These are phyloP conservation scores for Astrothelium subdiscretum DNA, from an alignment of 495 filamentous ascomycete genomes.

Conservation along the genomic window DNA sequence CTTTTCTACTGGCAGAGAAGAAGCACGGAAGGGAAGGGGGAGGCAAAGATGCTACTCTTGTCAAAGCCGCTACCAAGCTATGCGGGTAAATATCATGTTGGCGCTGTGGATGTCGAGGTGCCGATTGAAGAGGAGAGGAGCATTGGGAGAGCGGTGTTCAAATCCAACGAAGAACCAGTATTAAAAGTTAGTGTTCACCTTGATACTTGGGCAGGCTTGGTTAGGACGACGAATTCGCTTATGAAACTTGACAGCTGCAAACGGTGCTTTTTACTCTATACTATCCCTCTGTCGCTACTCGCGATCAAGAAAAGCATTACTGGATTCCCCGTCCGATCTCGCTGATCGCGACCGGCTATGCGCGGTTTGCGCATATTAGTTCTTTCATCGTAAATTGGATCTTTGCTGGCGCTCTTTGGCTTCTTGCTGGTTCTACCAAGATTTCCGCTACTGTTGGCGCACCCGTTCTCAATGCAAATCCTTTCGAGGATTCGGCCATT, in stretches of 20 bases:
- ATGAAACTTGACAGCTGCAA: constrained; percentile 21
- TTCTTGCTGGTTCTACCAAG: constrained; percentile 30
- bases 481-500: constrained; percentile 6
- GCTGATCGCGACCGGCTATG: constrained; percentile 39
- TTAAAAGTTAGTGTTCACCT: constrained; percentile 15
- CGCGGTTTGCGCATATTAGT: constrained; percentile 33
- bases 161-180: constrained; percentile 24
- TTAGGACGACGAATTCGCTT: neutral
- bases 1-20: neutral
- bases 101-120: constrained; percentile 36
- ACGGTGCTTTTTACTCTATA: constrained; percentile 40
- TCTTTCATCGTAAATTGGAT: constrained; percentile 31
- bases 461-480: constrained; percentile 26
- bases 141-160: constrained; percentile 30
- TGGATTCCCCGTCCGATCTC: constrained; percentile 41
- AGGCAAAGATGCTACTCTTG: constrained; percentile 26
- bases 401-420: constrained; percentile 26
- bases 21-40: neutral
- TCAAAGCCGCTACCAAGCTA: constrained; percentile 35
- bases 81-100: constrained; percentile 37
- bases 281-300: constrained; percentile 30
- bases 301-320: constrained; percentile 22
- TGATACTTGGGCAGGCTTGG: neutral
- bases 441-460: constrained; percentile 36
- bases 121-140: constrained; percentile 24